Evolutionary conservation across 345 rosid genomes (phyloP).

Genomic region (Populus alba): DNA sequence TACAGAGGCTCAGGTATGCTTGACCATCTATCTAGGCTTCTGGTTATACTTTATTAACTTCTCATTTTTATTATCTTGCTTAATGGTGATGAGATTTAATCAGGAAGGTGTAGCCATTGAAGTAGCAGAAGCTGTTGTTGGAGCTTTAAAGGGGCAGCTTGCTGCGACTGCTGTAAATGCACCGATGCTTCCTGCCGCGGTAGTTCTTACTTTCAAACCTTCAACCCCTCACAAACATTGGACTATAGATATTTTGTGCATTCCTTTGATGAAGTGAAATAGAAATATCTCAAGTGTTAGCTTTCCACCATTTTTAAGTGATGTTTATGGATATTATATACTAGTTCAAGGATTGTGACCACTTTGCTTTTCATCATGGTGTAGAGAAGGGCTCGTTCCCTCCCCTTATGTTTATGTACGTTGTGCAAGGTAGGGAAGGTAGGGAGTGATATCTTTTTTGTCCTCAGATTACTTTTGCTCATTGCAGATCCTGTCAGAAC

Average conservation of each 20-base stretch:
- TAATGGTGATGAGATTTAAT: neutral
- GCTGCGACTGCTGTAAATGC: constrained; percentile 28
- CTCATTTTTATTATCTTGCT: neutral
- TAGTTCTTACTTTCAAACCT: neutral
- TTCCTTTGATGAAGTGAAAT: neutral
- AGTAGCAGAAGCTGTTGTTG: constrained; percentile 20
- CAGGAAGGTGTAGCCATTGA: constrained; percentile 26
- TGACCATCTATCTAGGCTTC: neutral
- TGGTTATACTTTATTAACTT: neutral
- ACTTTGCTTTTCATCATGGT: neutral
- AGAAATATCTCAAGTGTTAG: neutral
- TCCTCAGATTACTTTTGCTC: neutral
- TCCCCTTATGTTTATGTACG: neutral
- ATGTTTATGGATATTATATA: neutral
- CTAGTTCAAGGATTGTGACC: neutral
- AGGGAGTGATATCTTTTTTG: neutral
- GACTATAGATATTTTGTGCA: neutral
- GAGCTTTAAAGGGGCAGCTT: constrained; percentile 27
- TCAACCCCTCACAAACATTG: neutral
- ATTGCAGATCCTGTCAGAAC: constrained; percentile 22
- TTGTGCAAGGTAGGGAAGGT: neutral
- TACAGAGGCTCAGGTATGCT: constrained; percentile 24
- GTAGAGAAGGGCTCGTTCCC: neutral
- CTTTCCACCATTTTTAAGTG: neutral
- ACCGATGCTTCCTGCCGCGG: constrained; percentile 29